phyloP scores from a whole-genome alignment of 2,329 filamentous ascomycete species.

The Fusarium sp. region DNA sequence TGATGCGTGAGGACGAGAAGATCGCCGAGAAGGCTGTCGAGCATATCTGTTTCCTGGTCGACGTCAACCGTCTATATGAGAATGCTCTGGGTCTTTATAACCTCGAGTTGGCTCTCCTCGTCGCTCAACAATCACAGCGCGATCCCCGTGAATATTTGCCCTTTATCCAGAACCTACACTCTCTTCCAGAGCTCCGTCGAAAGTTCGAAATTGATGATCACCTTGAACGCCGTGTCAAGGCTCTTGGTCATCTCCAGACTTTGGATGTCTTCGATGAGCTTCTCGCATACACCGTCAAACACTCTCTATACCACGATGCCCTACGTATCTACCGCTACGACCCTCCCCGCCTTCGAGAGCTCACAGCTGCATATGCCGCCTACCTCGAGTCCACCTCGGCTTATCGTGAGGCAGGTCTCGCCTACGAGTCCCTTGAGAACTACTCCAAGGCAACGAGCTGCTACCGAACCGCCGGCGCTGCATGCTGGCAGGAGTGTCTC shows the following conservation, averaged over 20 bases:
- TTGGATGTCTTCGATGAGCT: constrained; percentile 82
- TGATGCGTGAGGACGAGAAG: constrained; percentile 75
- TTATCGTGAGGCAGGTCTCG: constrained; percentile 87
- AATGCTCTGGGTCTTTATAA: constrained; percentile 92
- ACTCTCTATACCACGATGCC: constrained; percentile 81
- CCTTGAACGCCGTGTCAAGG: constrained; percentile 80
- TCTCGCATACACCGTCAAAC: constrained; percentile 79
- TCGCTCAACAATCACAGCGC: constrained; percentile 95
- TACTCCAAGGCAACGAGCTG: constrained; percentile 80
- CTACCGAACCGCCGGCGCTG: constrained; percentile 81
- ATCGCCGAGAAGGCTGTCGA: constrained; percentile 90
- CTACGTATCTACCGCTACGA: constrained; percentile 89
- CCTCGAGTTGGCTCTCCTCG: constrained; percentile 86
- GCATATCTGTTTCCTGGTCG: constrained; percentile 96
- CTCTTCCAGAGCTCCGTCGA: constrained; percentile 75
- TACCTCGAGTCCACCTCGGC: constrained; percentile 80
- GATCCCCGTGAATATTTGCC: constrained; percentile 96
- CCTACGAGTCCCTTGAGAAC: constrained; percentile 86
- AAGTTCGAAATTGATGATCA: constrained; percentile 91
- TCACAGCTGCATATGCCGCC: constrained; percentile 83
- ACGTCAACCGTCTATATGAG: constrained; percentile 92
- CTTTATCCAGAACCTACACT: constrained; percentile 88
- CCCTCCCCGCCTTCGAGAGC: constrained; percentile 68
- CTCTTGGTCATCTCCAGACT: constrained; percentile 79
- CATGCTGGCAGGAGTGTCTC: constrained; percentile 90